Evolutionary conservation across 2,329 filamentous ascomycete genomes (phyloP), one percentile per base, ranked within the genome.

Genomic region (Alternaria conjuncta): DNA sequence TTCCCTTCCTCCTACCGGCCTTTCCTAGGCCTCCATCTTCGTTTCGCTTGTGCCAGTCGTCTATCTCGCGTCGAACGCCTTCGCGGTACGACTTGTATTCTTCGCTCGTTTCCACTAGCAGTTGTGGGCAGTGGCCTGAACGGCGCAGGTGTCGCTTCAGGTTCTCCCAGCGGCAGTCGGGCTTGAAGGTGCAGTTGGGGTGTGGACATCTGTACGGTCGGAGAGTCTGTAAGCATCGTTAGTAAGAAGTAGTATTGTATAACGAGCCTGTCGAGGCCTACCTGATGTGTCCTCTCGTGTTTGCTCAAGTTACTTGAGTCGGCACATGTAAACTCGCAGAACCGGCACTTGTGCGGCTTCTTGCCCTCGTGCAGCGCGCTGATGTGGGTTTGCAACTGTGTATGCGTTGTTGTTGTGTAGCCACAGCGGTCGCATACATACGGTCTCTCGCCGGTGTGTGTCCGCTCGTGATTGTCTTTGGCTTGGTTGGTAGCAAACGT

Each of bases 401-500:
- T 81, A 36, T 79, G 77, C n/a, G 79, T 81, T 0, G 79, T 80
- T 2, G 78, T 79, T 2, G 73, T 78, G 51, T 79, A 80, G 3
- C 72, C 75, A 55, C 79, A 81, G 18, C 73, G 70, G 32, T 78
- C 72, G 54, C 79, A 81, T 8, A 74, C 70, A 30, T 80, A 80
- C 3, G 79, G 79, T 12, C 77, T 69, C 36, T 77, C 74, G 15
- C 78, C 78, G 0, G 77, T 79, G 51, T 81, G 79, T 3, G 78
- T 80, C 8, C 78, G 71, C 61, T 79, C 75, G 47, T 81, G 79
- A 44, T 81, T 81, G 44, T 80, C 77, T 55, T 79, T 77, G n/a
- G 78, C 78, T 68, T 81, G 79, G 46, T 79, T 79, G 5, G 78
- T 81, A 6, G 76, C 78, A 57, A 80, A 81, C 1, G 75, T 79